Evolutionary conservation across 805 yeast genomes (phyloP).

Genomic region (Candida maltosa): DNA sequence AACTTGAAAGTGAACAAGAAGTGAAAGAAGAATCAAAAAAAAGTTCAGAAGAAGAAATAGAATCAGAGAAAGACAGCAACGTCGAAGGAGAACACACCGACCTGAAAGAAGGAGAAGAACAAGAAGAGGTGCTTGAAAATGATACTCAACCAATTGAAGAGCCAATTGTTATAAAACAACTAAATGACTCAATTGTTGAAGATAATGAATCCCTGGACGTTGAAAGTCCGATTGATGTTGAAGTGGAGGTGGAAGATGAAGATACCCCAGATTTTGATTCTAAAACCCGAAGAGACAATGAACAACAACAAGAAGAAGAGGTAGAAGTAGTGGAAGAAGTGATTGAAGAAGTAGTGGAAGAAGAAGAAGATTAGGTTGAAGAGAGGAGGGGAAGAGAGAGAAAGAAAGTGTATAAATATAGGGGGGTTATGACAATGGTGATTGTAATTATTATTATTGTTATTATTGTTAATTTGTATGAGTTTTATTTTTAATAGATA

Average conservation of each 20-base stretch:
- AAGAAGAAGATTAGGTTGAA: constrained; percentile 1
- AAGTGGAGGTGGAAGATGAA: constrained; percentile 4
- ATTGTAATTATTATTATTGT: too few relatives aligned
- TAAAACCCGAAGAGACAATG: neutral
- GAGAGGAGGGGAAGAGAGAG: constrained; percentile 2
- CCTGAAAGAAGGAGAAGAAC: constrained; percentile 44
- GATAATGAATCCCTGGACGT: neutral
- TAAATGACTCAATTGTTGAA: neutral
- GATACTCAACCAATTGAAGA: constrained; percentile 1
- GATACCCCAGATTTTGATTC: neutral
- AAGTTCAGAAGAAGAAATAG: constrained; percentile 25
- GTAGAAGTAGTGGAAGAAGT: constrained; percentile 3
- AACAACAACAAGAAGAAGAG: too few relatives aligned
- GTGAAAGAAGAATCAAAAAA: too few relatives aligned
- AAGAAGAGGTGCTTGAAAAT: constrained; percentile 10
- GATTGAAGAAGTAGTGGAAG: constrained; percentile 1
- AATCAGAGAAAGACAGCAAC: constrained; percentile 57
- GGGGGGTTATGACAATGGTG: too few relatives aligned
- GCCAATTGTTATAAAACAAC: constrained; percentile 1
- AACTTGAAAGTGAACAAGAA: constrained; percentile 19
- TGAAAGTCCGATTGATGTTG: constrained; percentile 1
- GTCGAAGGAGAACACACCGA: constrained; percentile 67
- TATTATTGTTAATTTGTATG: too few relatives aligned
- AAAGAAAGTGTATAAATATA: too few relatives aligned
- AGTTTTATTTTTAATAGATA: too few relatives aligned